Evolutionary conservation across 768 basidiomycete species (phyloP), one percentile per base, ranked within the genome.

Genomic region (Ephemerocybe angulata): DNA sequence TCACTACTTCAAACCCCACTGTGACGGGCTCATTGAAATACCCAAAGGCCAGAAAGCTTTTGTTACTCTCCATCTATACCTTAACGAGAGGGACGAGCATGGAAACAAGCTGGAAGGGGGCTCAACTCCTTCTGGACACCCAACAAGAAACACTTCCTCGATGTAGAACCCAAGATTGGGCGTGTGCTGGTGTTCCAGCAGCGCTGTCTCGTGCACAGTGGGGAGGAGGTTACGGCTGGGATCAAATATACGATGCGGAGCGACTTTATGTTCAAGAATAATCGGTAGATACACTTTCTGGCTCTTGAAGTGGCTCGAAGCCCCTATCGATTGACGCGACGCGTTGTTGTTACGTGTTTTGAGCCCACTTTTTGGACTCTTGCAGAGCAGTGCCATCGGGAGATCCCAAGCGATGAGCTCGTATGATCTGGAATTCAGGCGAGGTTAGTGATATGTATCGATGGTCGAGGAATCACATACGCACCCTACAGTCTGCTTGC

Each of bases 41-140:
- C 56, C 59, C 2, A 63, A 67, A n/a, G 64, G 65, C 8, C 64
- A 65, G 31, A 73, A 74, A 52, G 72, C 74, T 2, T 73, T 72
- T 58, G 72, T 74, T n/a, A 78, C 76, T 0, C 55, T 77, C 28
- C 75, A 76, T 42, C 42, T 77, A 15, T 78, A 78, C 56, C 67
- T 78, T 13, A 76, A 74, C 40, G 73, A 68, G 35, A 54, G 60
- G 21, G 65, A 67, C 17, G 54, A 53, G 29, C 56, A 60, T 35
- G 61, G 56, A 24, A 50, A 57, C 17, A 37, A 22, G 27, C 63
- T 74, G 11, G 54, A 60, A 22, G 73, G 72, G 8, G 75, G 74
- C 19, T 69, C 74, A 10, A 77, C 76, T 6, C 65, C 72, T 15
- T 77, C 52, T 74, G 69, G 67, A 67, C 70, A 1, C 61, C 64